Conservation (phyloP, 2,329 filamentous ascomycete genomes). For the Lasiodiplodia gonubiensis region DNA sequence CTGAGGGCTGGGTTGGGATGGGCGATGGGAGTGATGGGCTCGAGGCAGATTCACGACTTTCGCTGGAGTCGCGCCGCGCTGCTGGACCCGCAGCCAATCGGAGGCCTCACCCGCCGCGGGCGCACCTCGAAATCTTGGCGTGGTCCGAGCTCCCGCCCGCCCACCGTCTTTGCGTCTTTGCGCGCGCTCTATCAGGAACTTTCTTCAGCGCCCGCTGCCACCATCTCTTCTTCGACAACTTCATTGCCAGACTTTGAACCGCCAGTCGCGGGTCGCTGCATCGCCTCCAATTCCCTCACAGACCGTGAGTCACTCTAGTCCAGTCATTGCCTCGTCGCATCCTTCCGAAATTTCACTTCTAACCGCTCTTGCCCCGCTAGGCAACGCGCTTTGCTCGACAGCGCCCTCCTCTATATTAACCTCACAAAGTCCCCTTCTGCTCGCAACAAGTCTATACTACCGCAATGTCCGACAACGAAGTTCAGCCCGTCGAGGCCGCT, state of each 20-base stretch:
- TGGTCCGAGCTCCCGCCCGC: conserved; percentile 23
- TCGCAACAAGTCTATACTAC: background rate
- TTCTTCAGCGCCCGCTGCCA: background rate
- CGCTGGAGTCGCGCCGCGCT: conserved; percentile 9
- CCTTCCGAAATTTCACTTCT: conserved; percentile 22
- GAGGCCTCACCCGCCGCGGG: background rate
- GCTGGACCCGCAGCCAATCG: conserved; percentile 11
- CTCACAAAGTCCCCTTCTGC: background rate
- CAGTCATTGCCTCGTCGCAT: conserved; percentile 1
- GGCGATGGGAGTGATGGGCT: conserved; percentile 19
- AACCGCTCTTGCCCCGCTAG: conserved; percentile 24
- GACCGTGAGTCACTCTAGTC: conserved; percentile 2
- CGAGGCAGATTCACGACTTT: conserved; percentile 17
- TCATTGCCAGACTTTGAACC: background rate
- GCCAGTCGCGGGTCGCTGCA: conserved; percentile 12
- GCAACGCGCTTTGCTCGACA: background rate
- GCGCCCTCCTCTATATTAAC: background rate
- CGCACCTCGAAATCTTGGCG: conserved; percentile 23
- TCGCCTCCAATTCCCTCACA: background rate
- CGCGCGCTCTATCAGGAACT: conserved; percentile 11
- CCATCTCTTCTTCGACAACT: background rate
- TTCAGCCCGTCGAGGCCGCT: conserved; percentile 34
- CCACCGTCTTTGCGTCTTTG: conserved; percentile 13
- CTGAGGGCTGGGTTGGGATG: conserved; percentile 28
- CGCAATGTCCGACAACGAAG: conserved; percentile 28